Conservation (phyloP, 768 basidiomycete species). For the Calocera cornea region DNA sequence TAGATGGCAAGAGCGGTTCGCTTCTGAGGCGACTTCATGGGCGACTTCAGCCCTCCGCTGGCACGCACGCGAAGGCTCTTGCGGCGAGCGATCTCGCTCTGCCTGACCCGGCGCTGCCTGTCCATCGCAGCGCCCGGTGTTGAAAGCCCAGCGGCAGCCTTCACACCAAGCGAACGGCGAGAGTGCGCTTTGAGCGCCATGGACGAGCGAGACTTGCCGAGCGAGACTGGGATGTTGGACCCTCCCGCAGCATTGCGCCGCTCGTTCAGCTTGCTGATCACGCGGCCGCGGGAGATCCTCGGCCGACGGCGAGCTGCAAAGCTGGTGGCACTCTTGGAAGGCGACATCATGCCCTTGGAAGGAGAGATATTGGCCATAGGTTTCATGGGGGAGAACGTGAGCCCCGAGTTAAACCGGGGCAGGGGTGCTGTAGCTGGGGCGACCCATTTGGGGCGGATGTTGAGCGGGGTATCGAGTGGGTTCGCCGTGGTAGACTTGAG, state of each 20-base stretch:
- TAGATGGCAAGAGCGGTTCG: neutral
- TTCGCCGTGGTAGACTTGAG: neutral
- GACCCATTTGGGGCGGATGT: neutral
- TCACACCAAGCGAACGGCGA: neutral
- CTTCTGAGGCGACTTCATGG: neutral
- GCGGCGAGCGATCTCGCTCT: neutral
- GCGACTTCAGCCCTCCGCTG: neutral
- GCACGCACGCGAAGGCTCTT: no score
- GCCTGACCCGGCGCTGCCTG: neutral
- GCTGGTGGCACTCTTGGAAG: neutral
- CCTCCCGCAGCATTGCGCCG: conserved; percentile 32
- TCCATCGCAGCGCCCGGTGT: neutral
- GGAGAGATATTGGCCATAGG: neutral
- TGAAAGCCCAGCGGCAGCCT: neutral
- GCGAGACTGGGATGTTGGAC: neutral
- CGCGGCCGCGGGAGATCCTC: conserved; percentile 66
- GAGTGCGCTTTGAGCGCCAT: neutral
- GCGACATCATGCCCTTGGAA: neutral
- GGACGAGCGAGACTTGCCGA: neutral
- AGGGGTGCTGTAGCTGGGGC: neutral
- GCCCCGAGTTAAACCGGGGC: neutral
- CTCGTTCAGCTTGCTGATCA: conserved; percentile 61
- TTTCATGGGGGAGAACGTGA: neutral
- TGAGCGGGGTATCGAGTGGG: neutral
- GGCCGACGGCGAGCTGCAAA: conserved; percentile 36